Conservation (phyloP, 371 early-diverging fungal species). For the Mucor lusitanicus region DNA sequence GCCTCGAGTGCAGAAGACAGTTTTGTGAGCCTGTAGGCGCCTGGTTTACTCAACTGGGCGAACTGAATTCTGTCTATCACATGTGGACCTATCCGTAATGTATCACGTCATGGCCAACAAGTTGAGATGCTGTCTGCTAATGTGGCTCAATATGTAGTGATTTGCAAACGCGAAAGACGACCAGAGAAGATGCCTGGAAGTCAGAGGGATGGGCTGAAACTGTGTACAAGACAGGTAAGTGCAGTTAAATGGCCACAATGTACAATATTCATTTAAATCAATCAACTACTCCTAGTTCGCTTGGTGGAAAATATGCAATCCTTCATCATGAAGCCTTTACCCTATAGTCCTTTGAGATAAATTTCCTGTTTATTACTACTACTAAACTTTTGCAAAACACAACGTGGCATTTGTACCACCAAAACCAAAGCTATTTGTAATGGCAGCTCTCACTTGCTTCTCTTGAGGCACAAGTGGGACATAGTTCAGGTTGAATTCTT, state of each 20-base stretch:
- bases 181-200: conserved; percentile 91
- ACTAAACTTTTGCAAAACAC: conserved; percentile 62
- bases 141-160: conserved; percentile 49
- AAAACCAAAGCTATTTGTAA: conserved; percentile 96
- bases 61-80: conserved; percentile 89
- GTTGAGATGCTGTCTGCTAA: neutral
- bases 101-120: neutral
- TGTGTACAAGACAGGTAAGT: conserved; percentile 83
- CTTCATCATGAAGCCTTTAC: conserved; percentile 79
- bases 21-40: conserved; percentile 93
- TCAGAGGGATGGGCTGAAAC: conserved; percentile 94
- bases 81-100: conserved; percentile 89
- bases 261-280: too few species aligned
- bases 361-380: neutral
- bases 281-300: too few species aligned
- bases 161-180: conserved; percentile 80
- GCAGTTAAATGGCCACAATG: too few species aligned
- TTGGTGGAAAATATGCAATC: conserved; percentile 86
- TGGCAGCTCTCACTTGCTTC: conserved; percentile 61
- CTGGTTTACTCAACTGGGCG: conserved; percentile 94
- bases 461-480: conserved; percentile 70
- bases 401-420: conserved; percentile 94
- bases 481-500: conserved; percentile 78
- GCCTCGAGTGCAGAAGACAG: conserved; percentile 84
- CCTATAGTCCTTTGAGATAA: conserved; percentile 76